These are phyloP conservation scores for Yarrowia sp. DNA, from an alignment of 805 yeast species.

Conservation along the genomic window DNA sequence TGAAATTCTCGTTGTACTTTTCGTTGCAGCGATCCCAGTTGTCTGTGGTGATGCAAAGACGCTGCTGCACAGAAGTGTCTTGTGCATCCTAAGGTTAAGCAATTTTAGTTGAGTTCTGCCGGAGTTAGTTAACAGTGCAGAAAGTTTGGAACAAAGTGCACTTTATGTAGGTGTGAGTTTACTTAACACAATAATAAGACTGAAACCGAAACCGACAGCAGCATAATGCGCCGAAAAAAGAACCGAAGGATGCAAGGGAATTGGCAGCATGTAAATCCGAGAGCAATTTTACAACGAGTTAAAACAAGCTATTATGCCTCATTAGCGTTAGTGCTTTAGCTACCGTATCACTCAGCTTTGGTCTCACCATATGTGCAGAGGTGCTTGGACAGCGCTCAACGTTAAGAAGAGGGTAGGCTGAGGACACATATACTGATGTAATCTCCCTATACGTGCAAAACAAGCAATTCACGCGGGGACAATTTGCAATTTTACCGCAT, in stretches of 20 bases:
- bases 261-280: not conserved
- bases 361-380: not conserved
- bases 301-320: not conserved
- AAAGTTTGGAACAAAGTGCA: constrained; percentile 4
- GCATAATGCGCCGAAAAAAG: not conserved
- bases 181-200: not conserved
- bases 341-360: not conserved
- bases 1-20: not conserved
- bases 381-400: not conserved
- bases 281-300: not conserved
- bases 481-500: not conserved
- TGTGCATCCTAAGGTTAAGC: not conserved
- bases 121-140: not conserved
- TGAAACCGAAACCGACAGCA: not conserved
- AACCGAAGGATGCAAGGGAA: not conserved
- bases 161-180: not conserved
- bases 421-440: not conserved
- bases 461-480: not conserved
- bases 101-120: not conserved
- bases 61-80: not conserved
- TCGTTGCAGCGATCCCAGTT: not conserved
- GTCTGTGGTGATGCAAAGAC: not conserved
- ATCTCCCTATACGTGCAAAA: not conserved
- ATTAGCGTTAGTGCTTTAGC: not conserved
- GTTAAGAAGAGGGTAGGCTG: not conserved